phyloP scores from a whole-genome alignment of 2,329 filamentous ascomycete genomes.

The Pyrenochaeta sp. region DNA sequence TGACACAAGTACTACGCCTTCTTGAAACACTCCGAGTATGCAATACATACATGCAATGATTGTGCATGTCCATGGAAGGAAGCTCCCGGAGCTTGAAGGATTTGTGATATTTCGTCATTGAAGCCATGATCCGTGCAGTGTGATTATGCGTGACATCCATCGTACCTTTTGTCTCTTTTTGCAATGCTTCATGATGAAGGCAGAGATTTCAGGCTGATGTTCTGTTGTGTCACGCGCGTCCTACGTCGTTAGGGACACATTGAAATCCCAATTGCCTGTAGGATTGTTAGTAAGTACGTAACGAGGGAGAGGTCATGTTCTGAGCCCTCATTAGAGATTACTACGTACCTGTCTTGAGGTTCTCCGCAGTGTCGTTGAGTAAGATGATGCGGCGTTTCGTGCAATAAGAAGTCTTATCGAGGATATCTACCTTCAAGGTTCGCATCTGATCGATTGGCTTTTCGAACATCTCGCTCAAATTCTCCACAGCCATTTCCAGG shows the following conservation, averaged over 20 bases:
- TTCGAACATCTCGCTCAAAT: slow-evolving; percentile 98
- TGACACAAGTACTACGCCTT: slow-evolving; percentile 16
- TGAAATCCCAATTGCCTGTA: slow-evolving; percentile 42
- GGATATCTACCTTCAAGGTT: slow-evolving; percentile 91
- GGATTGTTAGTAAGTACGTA: slow-evolving; percentile 13
- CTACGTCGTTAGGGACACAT: slow-evolving; percentile 36
- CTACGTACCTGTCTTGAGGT: slow-evolving; percentile 80
- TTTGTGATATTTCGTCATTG: no score
- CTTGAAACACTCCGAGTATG: slow-evolving; percentile 13
- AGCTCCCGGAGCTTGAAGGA: neutral
- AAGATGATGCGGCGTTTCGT: slow-evolving; percentile 90
- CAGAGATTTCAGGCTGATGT: no score
- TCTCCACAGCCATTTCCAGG: slow-evolving; percentile 95
- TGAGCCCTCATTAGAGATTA: neutral
- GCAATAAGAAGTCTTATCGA: slow-evolving; percentile 98
- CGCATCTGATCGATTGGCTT: slow-evolving; percentile 89
- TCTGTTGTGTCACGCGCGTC: neutral
- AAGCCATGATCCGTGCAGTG: no score
- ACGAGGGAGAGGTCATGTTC: neutral
- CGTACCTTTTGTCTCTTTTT: no score
- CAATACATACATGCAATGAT: slow-evolving; percentile 8
- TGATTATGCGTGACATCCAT: no score
- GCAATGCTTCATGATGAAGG: no score
- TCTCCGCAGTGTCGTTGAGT: slow-evolving; percentile 90
- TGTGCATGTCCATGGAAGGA: neutral